phyloP scores from a whole-genome alignment of 495 filamentous ascomycete species.

The Schizothecium vesticola region DNA sequence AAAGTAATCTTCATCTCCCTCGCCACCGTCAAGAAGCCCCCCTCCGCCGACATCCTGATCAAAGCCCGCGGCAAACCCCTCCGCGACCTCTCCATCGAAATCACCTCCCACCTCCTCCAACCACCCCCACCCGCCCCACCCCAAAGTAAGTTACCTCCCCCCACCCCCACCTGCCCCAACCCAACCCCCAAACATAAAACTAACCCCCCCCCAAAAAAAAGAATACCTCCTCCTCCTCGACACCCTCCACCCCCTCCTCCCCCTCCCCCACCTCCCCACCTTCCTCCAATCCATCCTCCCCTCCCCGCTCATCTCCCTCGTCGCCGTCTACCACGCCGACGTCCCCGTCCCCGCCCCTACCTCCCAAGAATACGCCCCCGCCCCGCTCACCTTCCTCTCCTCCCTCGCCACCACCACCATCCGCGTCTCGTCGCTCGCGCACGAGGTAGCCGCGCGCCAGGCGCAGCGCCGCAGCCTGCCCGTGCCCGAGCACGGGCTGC shows the following conservation, averaged over 20 bases:
- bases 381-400: conserved; percentile 54
- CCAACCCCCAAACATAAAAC: conserved; percentile 13
- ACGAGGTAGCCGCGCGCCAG: conserved; percentile 60
- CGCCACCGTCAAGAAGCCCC: conserved; percentile 55
- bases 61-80: conserved; percentile 54
- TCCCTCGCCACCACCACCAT: conserved; percentile 50
- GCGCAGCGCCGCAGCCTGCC: conserved; percentile 64
- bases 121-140: conserved; percentile 24
- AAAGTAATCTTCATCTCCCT: conserved; percentile 76
- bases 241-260: conserved; percentile 50
- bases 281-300: conserved; percentile 53
- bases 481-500: conserved; percentile 70
- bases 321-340: conserved; percentile 65
- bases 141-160: conserved; percentile 36
- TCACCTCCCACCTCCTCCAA: conserved; percentile 49
- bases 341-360: conserved; percentile 33
- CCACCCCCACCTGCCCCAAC: conserved; percentile 12
- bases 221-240: conserved; percentile 59
- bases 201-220: conserved; percentile 36
- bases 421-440: conserved; percentile 52
- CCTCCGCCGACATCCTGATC: conserved; percentile 57
- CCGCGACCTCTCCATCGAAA: conserved; percentile 48
- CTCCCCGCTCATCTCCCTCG: conserved; percentile 47
- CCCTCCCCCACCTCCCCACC: conserved; percentile 39
- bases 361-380: conserved; percentile 52